These are phyloP conservation scores for Excoecaria agallocha DNA, from an alignment of 345 rosid genomes.

Conservation along the genomic window DNA sequence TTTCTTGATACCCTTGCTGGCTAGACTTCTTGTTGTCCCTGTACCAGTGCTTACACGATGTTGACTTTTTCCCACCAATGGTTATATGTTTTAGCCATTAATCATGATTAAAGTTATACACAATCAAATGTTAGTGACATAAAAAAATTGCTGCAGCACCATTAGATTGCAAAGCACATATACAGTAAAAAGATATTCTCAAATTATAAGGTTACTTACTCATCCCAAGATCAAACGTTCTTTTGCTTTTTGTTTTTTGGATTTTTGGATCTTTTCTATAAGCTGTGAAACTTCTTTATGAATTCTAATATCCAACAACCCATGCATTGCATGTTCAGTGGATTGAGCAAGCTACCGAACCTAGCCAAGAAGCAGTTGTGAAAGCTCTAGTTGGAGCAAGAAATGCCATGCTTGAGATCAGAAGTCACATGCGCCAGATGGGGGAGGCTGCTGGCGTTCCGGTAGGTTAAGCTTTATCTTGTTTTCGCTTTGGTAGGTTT, in stretches of 20 bases:
- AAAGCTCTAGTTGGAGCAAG: constrained; percentile 64
- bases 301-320: constrained; percentile 8
- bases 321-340: constrained; percentile 55
- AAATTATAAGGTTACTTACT: neutral
- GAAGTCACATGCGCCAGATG: constrained; percentile 72
- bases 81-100: neutral
- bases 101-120: neutral
- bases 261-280: neutral
- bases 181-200: neutral
- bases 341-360: constrained; percentile 59
- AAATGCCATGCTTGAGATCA: constrained; percentile 70
- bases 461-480: constrained; percentile 33
- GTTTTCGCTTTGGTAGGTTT: neutral
- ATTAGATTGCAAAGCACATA: neutral
- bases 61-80: neutral
- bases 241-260: neutral
- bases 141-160: neutral
- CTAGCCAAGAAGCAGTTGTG: constrained; percentile 54
- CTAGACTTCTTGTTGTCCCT: neutral
- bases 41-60: neutral
- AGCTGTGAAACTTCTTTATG: neutral
- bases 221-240: neutral
- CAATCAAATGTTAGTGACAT: neutral
- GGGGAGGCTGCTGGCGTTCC: constrained; percentile 89
- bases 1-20: neutral